phyloP scores from a whole-genome alignment of 2,329 filamentous ascomycete genomes.

The Thelonectria rubi region DNA sequence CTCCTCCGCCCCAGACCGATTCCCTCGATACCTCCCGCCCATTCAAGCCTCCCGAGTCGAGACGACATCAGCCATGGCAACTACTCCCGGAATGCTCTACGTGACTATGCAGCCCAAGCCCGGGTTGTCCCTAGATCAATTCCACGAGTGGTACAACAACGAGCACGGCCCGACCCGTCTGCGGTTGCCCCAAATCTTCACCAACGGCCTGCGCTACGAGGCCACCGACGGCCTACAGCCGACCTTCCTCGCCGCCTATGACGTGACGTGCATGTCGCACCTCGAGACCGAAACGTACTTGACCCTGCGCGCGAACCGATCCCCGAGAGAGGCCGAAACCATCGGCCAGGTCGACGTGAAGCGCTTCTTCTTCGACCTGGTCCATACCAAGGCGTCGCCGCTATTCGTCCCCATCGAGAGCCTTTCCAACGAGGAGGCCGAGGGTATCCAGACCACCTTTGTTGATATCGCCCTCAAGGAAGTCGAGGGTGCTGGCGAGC shows the following conservation, averaged over 20 bases:
- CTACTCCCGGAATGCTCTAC: conserved; percentile 75
- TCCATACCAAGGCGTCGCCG: conserved; percentile 63
- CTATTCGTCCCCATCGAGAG: conserved; percentile 69
- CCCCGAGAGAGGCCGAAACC: conserved; percentile 61
- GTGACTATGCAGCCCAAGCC: conserved; percentile 86
- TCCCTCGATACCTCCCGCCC: not conserved
- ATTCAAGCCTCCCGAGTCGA: not conserved
- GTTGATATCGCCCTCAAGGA: conserved; percentile 66
- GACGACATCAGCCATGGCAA: conserved; percentile 44
- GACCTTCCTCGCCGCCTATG: conserved; percentile 82
- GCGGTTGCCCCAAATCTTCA: conserved; percentile 75
- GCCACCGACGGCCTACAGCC: conserved; percentile 71
- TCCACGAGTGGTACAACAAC: conserved; percentile 95
- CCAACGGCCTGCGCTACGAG: conserved; percentile 81
- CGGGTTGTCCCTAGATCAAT: conserved; percentile 71
- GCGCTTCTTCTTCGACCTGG: conserved; percentile 74
- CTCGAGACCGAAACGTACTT: conserved; percentile 77
- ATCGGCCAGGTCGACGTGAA: conserved; percentile 70
- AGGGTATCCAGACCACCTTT: conserved; percentile 68
- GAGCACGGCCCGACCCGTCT: conserved; percentile 87
- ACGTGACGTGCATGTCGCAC: conserved; percentile 77
- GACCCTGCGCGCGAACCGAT: conserved; percentile 66
- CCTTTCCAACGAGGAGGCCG: conserved; percentile 65
- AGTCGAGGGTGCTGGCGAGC: conserved; percentile 58
- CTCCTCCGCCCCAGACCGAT: not conserved